A percentile compares a stretch with the other conserved stretches of the same genome.
phyloP scores from a whole-genome alignment of 768 basidiomycete genomes.

The Suillus lakei region DNA sequence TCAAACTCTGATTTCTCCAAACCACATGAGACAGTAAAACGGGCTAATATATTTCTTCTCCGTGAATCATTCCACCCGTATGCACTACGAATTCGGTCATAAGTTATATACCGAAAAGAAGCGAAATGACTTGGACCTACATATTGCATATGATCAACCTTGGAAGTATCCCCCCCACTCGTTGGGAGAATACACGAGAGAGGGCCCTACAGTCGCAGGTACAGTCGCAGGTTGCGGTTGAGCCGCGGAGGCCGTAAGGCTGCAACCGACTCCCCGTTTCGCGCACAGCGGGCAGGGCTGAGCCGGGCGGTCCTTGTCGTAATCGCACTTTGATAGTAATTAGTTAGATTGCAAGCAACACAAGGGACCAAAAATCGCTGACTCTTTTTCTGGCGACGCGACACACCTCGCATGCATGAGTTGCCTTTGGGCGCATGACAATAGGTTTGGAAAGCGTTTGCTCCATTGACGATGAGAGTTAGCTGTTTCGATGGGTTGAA shows the following conservation, averaged over 20 bases:
- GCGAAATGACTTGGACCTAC: not conserved
- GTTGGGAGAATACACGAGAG: not conserved
- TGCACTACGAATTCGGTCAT: not conserved
- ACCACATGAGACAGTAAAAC: slow-evolving; percentile 1
- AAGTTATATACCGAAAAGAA: not conserved
- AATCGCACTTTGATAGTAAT: slow-evolving; percentile 12
- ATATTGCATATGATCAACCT: not conserved
- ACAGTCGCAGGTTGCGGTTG: slow-evolving; percentile 5
- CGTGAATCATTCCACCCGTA: not conserved
- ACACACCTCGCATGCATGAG: not conserved
- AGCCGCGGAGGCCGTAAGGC: slow-evolving; percentile 15
- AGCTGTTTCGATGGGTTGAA: not conserved
- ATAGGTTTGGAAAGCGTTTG: not conserved
- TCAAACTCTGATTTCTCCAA: slow-evolving; percentile 7
- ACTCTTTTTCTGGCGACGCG: slow-evolving; percentile 1
- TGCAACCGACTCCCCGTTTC: slow-evolving; percentile 16
- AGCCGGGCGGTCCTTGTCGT: slow-evolving; percentile 15
- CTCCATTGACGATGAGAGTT: not conserved
- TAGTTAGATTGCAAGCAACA: not conserved
- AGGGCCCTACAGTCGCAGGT: not conserved
- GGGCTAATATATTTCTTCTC: not conserved
- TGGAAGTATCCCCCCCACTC: not conserved
- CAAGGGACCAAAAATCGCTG: not conserved
- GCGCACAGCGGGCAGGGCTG: slow-evolving; percentile 29
- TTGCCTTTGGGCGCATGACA: not conserved